phyloP scores from a whole-genome alignment of 2,329 filamentous ascomycete species.

The Fusarium poae region DNA sequence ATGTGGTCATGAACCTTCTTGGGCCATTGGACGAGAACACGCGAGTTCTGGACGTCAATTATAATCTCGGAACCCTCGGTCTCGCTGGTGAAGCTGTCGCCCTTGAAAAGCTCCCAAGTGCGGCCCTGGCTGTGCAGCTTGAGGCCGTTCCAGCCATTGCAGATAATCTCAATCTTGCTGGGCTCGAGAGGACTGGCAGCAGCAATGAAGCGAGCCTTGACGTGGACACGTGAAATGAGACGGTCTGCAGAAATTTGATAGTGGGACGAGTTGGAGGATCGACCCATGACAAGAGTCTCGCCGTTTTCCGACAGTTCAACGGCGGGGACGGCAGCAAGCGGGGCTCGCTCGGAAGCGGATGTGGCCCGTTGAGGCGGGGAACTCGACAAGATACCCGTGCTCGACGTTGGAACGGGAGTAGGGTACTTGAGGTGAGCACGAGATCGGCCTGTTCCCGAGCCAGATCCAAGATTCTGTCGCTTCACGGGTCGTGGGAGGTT shows the following conservation, averaged over 20 bases:
- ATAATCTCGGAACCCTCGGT: conserved; percentile 91
- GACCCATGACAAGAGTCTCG: conserved; percentile 86
- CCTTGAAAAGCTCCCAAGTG: conserved; percentile 87
- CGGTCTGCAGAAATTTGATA: conserved; percentile 94
- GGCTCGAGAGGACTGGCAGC: conserved; percentile 75
- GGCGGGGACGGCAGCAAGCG: conserved; percentile 85
- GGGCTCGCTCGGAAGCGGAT: conserved; percentile 80
- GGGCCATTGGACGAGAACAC: conserved; percentile 92
- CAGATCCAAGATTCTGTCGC: conserved; percentile 66
- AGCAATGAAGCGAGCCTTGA: conserved; percentile 86
- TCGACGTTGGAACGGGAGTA: conserved; percentile 93
- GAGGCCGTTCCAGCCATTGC: conserved; percentile 95
- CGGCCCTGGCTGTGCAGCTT: conserved; percentile 92
- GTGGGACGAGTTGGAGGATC: conserved; percentile 95
- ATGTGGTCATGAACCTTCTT: conserved; percentile 65
- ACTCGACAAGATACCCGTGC: conserved; percentile 89
- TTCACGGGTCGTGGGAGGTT: conserved; percentile 77
- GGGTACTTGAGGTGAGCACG: conserved; percentile 80
- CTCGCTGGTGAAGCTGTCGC: conserved; percentile 90
- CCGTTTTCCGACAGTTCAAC: conserved; percentile 85
- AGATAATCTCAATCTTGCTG: conserved; percentile 88
- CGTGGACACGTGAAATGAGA: conserved; percentile 92
- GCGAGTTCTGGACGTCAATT: conserved; percentile 92
- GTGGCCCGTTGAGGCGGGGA: conserved; percentile 77
- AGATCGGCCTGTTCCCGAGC: conserved; percentile 26